phyloP scores from a whole-genome alignment of 805 yeast genomes.

The Kluyveromyces nonfermentans region DNA sequence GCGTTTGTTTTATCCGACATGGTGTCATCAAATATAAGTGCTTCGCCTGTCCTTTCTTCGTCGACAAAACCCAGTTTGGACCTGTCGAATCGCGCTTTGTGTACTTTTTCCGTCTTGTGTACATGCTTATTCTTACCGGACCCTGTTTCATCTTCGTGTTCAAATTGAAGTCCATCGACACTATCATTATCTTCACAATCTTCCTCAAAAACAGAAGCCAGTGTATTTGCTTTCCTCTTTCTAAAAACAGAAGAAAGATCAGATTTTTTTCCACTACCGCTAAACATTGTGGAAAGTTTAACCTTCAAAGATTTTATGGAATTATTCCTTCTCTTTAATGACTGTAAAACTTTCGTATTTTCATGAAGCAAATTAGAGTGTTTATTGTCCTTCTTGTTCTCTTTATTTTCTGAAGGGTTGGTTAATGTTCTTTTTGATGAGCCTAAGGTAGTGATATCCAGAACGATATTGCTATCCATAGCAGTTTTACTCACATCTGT shows the following conservation, averaged over 20 bases:
- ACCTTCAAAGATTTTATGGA: conserved; percentile 6
- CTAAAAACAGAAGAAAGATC: conserved; percentile 10
- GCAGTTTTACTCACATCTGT: not conserved
- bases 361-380: no score
- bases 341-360: no score
- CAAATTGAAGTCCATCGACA: conserved; percentile 3
- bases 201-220: conserved; percentile 20
- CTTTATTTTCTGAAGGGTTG: not conserved
- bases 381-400: no score
- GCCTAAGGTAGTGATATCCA: not conserved
- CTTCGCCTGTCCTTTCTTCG: not conserved
- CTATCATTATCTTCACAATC: conserved; percentile 23
- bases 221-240: conserved; percentile 7
- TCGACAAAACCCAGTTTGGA: not conserved
- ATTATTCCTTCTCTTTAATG: conserved; percentile 9
- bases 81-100: not conserved
- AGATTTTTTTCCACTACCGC: conserved; percentile 5
- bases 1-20: not conserved
- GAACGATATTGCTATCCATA: not conserved
- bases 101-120: no score
- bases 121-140: no score
- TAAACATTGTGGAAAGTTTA: conserved; percentile 8
- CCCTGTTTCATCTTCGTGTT: not conserved
- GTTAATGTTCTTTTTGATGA: not conserved
- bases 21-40: not conserved